Evolutionary conservation across 2,329 filamentous ascomycete genomes (phyloP).

Genomic region (Claviceps lovelessii): DNA sequence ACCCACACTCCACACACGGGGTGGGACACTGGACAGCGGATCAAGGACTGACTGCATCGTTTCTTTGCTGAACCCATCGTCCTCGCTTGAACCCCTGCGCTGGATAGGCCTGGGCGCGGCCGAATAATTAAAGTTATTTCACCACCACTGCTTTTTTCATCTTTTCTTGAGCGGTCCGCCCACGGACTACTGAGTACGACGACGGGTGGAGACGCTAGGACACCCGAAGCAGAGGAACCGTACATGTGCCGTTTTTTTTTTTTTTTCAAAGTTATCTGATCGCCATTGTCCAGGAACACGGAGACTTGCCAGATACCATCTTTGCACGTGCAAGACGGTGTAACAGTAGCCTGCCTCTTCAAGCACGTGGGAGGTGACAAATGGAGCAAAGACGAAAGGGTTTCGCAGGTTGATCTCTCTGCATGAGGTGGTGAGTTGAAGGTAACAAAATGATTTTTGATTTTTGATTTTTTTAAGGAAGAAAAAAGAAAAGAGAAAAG

Average conservation of each 20-base stretch:
- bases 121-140: conserved; percentile 3
- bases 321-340: background rate
- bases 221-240: background rate
- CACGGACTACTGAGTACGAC: background rate
- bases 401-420: background rate
- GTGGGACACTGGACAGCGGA: too few species aligned
- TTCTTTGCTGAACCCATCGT: background rate
- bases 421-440: too few species aligned
- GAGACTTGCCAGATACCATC: background rate
- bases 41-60: background rate
- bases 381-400: background rate
- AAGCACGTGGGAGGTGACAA: background rate
- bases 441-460: too few species aligned
- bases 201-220: background rate
- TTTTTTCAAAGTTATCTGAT: background rate
- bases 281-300: background rate
- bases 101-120: background rate
- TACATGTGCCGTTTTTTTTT: too few species aligned
- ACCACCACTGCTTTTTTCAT: background rate
- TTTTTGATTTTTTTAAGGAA: too few species aligned
- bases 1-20: background rate
- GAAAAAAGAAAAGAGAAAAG: too few species aligned
- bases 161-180: background rate
- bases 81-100: background rate
- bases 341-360: background rate